A percentile compares a stretch with the other conserved stretches of the same genome.
Conservation (phyloP, 441 rosid species). For the Flueggea neowawraea region DNA sequence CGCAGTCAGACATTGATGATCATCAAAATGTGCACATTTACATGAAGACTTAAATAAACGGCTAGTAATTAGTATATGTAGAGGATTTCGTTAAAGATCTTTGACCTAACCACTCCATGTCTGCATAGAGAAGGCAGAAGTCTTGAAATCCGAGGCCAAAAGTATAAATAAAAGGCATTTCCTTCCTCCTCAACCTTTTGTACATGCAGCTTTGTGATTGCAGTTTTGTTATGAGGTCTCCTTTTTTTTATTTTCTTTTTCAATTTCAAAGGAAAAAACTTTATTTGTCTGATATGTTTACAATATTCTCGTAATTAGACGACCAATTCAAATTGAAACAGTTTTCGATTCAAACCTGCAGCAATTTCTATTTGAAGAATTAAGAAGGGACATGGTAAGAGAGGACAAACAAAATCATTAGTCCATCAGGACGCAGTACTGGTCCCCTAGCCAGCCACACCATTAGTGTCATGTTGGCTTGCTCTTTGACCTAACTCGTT, state of each 20-base stretch:
- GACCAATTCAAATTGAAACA: no score
- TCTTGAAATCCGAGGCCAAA: slow-evolving; percentile 18
- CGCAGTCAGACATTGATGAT: no score
- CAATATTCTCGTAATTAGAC: no score
- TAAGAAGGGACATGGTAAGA: slow-evolving; percentile 14
- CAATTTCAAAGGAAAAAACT: neutral
- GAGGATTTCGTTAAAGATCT: neutral
- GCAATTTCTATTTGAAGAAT: no score
- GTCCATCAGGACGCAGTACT: slow-evolving; percentile 12
- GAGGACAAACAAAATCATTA: slow-evolving; percentile 27
- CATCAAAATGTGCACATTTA: no score
- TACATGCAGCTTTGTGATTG: slow-evolving; percentile 22
- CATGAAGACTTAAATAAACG: no score
- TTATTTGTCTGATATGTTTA: no score
- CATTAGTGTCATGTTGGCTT: slow-evolving; percentile 24
- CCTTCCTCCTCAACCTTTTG: slow-evolving; percentile 7
- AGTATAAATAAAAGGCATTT: slow-evolving; percentile 8
- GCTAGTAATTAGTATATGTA: neutral
- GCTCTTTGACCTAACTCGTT: slow-evolving; percentile 23
- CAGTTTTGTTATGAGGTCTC: neutral
- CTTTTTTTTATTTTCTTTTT: neutral
- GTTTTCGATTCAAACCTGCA: no score
- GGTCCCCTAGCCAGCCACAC: neutral
- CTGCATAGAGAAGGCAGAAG: slow-evolving; percentile 16
- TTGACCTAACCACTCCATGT: slow-evolving; percentile 15